Evolutionary conservation across 495 filamentous ascomycete species (phyloP).

Genomic region (Hypoxylon crocopeplum): DNA sequence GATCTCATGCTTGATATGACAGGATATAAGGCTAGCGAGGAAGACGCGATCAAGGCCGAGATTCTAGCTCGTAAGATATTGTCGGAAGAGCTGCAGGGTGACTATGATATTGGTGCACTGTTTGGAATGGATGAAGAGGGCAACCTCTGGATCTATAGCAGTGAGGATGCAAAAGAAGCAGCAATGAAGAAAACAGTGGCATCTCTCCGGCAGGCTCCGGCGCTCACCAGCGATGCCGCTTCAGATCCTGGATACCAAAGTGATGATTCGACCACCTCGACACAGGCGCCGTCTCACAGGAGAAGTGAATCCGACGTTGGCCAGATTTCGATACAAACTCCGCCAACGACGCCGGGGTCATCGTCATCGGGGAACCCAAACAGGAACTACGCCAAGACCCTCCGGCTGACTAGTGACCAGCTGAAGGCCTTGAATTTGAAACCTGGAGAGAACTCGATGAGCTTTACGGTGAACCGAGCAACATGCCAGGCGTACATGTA

Average conservation of each 20-base stretch:
- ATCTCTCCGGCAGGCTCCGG: conserved; percentile 53
- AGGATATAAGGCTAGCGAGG: conserved; percentile 90
- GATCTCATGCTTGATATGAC: conserved; percentile 99
- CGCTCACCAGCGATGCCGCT: conserved; percentile 71
- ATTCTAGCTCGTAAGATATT: conserved; percentile 93
- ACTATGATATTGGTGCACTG: conserved; percentile 93
- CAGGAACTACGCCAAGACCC: conserved; percentile 93
- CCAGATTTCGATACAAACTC: conserved; percentile 70
- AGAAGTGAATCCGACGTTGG: conserved; percentile 74
- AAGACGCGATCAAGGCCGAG: conserved; percentile 89
- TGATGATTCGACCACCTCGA: conserved; percentile 58
- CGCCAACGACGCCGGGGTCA: conserved; percentile 76
- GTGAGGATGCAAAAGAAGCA: conserved; percentile 89
- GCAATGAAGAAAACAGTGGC: conserved; percentile 59
- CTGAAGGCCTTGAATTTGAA: conserved; percentile 86
- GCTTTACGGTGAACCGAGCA: conserved; percentile 94
- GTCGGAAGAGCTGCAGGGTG: conserved; percentile 91
- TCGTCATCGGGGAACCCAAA: conserved; percentile 68
- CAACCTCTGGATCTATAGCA: conserved; percentile 98
- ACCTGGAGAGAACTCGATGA: conserved; percentile 85
- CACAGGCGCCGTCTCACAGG: conserved; percentile 46
- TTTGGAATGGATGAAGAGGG: conserved; percentile 95
- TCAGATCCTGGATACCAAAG: conserved; percentile 96
- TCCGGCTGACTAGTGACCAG: conserved; percentile 95
- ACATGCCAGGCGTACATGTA: conserved; percentile 93